Percentiles rank a stretch among this genome's conserved stretches.
phyloP scores from a whole-genome alignment of 257 asterid genomes.

The Solanum chiquidenum region DNA sequence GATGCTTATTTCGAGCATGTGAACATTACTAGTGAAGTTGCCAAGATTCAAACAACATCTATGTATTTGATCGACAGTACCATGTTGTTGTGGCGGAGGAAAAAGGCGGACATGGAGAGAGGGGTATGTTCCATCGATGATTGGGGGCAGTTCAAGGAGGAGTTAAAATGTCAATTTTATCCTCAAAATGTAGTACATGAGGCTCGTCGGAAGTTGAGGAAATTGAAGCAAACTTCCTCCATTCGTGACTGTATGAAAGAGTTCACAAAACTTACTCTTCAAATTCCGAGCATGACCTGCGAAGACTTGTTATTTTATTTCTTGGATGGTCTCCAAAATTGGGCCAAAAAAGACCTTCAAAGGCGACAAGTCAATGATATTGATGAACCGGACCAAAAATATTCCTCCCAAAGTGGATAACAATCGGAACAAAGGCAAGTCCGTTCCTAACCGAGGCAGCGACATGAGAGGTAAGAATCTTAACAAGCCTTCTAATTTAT shows the following conservation, averaged over 20 bases:
- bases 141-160: background rate
- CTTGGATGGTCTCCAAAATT: background rate
- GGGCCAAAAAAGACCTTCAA: background rate
- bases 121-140: background rate
- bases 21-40: background rate
- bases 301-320: background rate
- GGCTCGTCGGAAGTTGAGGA: background rate
- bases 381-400: background rate
- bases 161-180: too few relatives aligned
- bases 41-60: accelerated
- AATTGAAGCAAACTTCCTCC: too few relatives aligned
- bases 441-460: background rate
- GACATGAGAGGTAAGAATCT: background rate
- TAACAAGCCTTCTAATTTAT: background rate
- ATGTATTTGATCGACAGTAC: background rate
- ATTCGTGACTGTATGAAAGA: background rate
- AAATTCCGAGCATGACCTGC: accelerated
- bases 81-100: background rate
- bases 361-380: background rate
- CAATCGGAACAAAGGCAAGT: background rate
- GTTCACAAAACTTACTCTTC: background rate
- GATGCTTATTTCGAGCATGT: background rate
- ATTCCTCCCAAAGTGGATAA: background rate
- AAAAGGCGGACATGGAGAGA: background rate
- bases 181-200: background rate